Evolutionary conservation across 176 grass and related monocot species (phyloP).

Genomic region (Coix lacrymajobi): DNA sequence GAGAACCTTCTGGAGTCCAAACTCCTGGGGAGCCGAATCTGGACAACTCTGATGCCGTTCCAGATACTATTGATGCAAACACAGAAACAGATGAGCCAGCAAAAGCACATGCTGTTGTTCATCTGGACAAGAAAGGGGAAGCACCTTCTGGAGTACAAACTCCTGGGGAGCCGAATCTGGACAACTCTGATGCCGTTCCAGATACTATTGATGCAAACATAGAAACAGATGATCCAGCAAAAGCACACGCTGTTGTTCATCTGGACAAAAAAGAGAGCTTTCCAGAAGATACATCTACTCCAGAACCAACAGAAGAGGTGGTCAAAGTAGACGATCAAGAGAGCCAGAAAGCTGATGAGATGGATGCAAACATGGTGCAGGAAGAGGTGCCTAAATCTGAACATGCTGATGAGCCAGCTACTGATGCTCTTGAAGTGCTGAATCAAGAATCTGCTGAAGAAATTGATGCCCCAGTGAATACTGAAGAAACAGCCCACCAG

Average conservation of each 20-base stretch:
- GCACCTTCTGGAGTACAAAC: slow-evolving; percentile 2
- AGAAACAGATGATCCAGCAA: slow-evolving; percentile 21
- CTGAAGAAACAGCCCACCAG: slow-evolving; percentile 8
- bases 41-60: not conserved
- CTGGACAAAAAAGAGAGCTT: not conserved
- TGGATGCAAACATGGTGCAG: slow-evolving; percentile 1
- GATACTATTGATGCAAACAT: slow-evolving; percentile 13
- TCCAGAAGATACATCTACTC: slow-evolving; percentile 9
- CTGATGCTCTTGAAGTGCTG: slow-evolving; percentile 18
- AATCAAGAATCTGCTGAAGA: slow-evolving; percentile 29
- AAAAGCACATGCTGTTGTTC: not conserved
- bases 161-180: not conserved
- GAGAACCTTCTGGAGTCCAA: slow-evolving; percentile 13
- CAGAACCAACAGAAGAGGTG: not conserved
- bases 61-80: slow-evolving; percentile 12
- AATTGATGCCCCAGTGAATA: not conserved
- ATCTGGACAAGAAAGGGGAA: slow-evolving; percentile 21
- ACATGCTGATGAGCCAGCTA: not conserved
- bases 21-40: slow-evolving; percentile 6
- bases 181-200: not conserved
- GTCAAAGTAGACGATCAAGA: slow-evolving; percentile 22
- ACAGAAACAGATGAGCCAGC: slow-evolving; percentile 15
- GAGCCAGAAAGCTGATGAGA: not conserved
- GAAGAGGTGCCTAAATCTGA: slow-evolving; percentile 16
- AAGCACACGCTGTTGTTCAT: not conserved